Conservation (phyloP, 2,329 filamentous ascomycete species). For the Trichoderma afroharzianum region DNA sequence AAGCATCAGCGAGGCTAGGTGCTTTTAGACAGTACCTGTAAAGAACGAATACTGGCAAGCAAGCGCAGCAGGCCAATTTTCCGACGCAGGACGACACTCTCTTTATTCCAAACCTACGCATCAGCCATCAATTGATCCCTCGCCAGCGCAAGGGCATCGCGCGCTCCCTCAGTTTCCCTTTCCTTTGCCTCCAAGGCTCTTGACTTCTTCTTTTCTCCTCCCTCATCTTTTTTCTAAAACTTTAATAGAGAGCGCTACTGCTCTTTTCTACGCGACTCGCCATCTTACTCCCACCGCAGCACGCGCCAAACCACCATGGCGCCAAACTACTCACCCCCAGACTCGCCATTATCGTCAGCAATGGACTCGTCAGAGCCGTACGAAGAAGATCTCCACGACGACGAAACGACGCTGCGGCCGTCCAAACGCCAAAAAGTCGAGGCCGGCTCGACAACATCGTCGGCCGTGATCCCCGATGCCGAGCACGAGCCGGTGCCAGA, state of each 20-base stretch:
- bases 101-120: neutral
- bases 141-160: neutral
- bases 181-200: neutral
- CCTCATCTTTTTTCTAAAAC: neutral
- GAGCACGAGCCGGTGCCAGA: conserved; percentile 46
- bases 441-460: conserved; percentile 43
- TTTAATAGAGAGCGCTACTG: neutral
- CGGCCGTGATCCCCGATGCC: conserved; percentile 39
- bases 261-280: conserved; percentile 1
- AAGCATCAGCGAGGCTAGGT: neutral
- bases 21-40: neutral
- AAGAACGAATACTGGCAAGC: neutral
- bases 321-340: conserved; percentile 37
- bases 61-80: conserved; percentile 11
- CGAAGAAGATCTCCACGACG: conserved; percentile 42
- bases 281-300: neutral
- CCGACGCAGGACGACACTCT: neutral
- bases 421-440: conserved; percentile 47
- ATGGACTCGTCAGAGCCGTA: conserved; percentile 45
- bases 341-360: conserved; percentile 46
- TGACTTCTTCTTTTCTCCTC: neutral
- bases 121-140: conserved; percentile 4
- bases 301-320: conserved; percentile 31
- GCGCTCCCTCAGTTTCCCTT: neutral
- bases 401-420: conserved; percentile 40